Evolutionary conservation across 495 filamentous ascomycete genomes (phyloP), one percentile per base, ranked within the genome.

Genomic region (Daldinia childiae): DNA sequence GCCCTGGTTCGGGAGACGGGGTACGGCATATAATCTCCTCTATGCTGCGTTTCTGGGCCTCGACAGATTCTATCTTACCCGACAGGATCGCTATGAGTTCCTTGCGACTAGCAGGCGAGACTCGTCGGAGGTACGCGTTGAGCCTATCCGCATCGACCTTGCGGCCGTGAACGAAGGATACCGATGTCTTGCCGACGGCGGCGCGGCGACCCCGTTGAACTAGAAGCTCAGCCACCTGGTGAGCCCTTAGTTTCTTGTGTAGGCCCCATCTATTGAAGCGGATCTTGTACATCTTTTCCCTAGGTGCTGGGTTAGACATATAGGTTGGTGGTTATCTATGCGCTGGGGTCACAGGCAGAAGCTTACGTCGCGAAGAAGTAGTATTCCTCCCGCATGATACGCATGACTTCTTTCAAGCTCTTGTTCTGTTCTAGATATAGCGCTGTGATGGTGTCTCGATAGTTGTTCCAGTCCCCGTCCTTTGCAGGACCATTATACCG

Each of bases 151-250:
- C 72, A 41, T 79, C 80, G 59, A 79, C 79, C 66, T 80, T 82
- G 69, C 81, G 80, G 66, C 82, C 82, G 64, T 81, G 79, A 26
- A 84, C 80, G 68, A 82, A 84, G 29, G 77, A 79, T 74, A 83
- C 82, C 45, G 82, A 79, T 65, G 81, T 77, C 24, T 74, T 74
- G 21, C 71, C 71, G 8, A 56, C 66, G 14, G 71, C 71, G 41
- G 71, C 71, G n/a, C 71, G 62, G 1, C 43, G 51, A 15, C 58
- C 51, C 32, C 62, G 66, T 52, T 74, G 70, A 43, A 62, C 61
- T n/a, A 73, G 62, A 26, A 73, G 64, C 57, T 73, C 70, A 9
- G 65, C 71, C 26, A 67, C 71, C 50, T 74, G 66, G 58, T 67
- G 66, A 38, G 66, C 66, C 14, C 63, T 43, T 17, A 74, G 62